Conservation (phyloP, 176 grass and related monocot species). For the Leersia perrieri region DNA sequence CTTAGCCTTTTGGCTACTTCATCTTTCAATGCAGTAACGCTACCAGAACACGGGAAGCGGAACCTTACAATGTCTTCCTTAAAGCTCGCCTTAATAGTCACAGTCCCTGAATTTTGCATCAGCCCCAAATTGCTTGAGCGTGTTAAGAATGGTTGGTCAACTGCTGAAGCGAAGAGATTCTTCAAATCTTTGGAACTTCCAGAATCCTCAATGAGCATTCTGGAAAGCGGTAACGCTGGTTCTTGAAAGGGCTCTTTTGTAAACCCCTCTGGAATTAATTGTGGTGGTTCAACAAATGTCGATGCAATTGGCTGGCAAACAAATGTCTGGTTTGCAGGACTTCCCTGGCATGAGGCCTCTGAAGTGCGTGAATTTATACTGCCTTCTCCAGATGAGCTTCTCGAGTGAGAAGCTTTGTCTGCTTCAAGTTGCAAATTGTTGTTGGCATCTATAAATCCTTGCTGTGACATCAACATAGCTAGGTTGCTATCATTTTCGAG, state of each 20-base stretch:
- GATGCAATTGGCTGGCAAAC: conserved; percentile 53
- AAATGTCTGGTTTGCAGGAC: conserved; percentile 44
- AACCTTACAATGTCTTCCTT: conserved; percentile 92
- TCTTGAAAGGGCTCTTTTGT: conserved; percentile 52
- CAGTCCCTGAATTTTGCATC: conserved; percentile 47
- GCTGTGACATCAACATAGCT: conserved; percentile 23
- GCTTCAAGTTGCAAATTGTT: conserved; percentile 42
- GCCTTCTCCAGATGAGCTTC: conserved; percentile 77
- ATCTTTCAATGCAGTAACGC: conserved; percentile 53
- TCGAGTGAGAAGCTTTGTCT: conserved; percentile 59
- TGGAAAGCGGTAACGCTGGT: conserved; percentile 40
- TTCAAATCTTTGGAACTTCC: conserved; percentile 87
- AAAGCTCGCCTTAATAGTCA: conserved; percentile 87
- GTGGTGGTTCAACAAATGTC: conserved; percentile 38
- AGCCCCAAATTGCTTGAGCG: conserved; percentile 35
- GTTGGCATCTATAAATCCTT: conserved; percentile 37
- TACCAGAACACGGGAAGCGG: conserved; percentile 51
- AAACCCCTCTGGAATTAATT: conserved; percentile 34
- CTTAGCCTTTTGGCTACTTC: conserved; percentile 71
- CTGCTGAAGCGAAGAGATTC: conserved; percentile 55
- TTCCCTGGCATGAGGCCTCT: conserved; percentile 79
- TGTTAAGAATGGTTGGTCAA: conserved; percentile 29
- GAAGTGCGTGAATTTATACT: conserved; percentile 70
- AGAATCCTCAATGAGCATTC: conserved; percentile 71
- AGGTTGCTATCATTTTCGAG: conserved; percentile 32